phyloP scores from a whole-genome alignment of 192 early-diverging fungal genomes.

The Polychytrium aggregatum region DNA sequence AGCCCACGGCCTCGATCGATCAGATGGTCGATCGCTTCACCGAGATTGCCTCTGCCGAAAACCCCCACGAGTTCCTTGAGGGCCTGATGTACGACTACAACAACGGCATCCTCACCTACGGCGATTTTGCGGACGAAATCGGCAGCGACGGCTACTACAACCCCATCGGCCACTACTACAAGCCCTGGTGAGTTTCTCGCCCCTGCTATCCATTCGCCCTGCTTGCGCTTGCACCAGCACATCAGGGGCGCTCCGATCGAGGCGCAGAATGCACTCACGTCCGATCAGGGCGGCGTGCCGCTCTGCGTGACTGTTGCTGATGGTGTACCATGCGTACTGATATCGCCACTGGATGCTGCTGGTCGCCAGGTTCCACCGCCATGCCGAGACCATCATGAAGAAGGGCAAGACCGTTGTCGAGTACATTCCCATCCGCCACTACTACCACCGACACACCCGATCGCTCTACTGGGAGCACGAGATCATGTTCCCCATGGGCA shows the following conservation, averaged over 20 bases:
- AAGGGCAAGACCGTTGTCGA: conserved; percentile 16
- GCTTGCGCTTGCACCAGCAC: too few relatives aligned
- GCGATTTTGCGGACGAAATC: conserved; percentile 19
- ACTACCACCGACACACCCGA: conserved; percentile 34
- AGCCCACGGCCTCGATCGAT: conserved; percentile 14
- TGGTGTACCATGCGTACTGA: too few relatives aligned
- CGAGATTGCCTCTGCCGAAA: conserved; percentile 12
- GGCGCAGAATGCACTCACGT: too few relatives aligned
- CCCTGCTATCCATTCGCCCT: too few relatives aligned
- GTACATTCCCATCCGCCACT: conserved; percentile 31
- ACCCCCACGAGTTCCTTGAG: conserved; percentile 22
- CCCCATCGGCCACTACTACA: conserved; percentile 19
- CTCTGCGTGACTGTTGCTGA: too few relatives aligned
- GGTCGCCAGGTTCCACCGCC: conserved; percentile 35
- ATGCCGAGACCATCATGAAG: conserved; percentile 15
- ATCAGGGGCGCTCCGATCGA: too few relatives aligned
- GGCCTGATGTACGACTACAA: conserved; percentile 21
- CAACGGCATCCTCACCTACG: conserved; percentile 24
- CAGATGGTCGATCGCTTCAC: conserved; percentile 23
- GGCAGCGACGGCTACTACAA: conserved; percentile 13
- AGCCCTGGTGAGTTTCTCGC: too few relatives aligned
- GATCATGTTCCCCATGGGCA: conserved; percentile 26
- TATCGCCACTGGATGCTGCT: too few relatives aligned
- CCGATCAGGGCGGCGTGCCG: too few relatives aligned
- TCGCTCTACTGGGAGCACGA: conserved; percentile 28